A percentile compares a stretch with the other conserved stretches of the same genome.
phyloP scores from a whole-genome alignment of 257 asterid genomes.

The Penstemon barbatus region DNA sequence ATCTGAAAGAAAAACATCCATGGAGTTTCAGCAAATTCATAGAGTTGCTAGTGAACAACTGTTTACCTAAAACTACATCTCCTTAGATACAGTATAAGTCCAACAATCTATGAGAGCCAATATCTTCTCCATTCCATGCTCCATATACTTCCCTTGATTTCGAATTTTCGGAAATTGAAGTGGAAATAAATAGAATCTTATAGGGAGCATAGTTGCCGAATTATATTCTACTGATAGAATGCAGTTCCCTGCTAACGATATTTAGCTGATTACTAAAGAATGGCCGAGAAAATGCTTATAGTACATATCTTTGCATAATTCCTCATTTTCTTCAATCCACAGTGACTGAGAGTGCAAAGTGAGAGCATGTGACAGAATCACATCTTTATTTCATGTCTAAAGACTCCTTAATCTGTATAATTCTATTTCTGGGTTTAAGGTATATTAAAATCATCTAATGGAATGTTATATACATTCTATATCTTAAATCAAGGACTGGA shows the following conservation, averaged over 20 bases:
- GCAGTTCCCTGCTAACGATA: neutral
- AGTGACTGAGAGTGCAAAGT: neutral
- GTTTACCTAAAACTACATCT: neutral
- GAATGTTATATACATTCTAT: neutral
- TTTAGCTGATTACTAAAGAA: neutral
- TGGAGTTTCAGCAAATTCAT: neutral
- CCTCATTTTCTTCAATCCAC: neutral
- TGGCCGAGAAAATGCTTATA: neutral
- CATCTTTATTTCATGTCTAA: neutral
- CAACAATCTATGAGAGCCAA: neutral
- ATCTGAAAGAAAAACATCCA: constrained; percentile 1
- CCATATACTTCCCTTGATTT: neutral
- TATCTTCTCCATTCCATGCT: constrained; percentile 3
- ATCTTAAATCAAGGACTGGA: constrained; percentile 1
- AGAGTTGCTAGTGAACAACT: neutral
- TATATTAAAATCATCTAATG: neutral
- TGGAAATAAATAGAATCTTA: neutral
- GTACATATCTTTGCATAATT: neutral
- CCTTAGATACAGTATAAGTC: neutral
- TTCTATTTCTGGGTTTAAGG: neutral
- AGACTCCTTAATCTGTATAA: neutral
- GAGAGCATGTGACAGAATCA: neutral
- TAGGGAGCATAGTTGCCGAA: neutral
- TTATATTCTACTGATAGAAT: neutral
- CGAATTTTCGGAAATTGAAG: neutral